Evolutionary conservation across 345 rosid genomes (phyloP), one percentile per base, ranked within the genome.

Genomic region (Hibiscus syriacus): DNA sequence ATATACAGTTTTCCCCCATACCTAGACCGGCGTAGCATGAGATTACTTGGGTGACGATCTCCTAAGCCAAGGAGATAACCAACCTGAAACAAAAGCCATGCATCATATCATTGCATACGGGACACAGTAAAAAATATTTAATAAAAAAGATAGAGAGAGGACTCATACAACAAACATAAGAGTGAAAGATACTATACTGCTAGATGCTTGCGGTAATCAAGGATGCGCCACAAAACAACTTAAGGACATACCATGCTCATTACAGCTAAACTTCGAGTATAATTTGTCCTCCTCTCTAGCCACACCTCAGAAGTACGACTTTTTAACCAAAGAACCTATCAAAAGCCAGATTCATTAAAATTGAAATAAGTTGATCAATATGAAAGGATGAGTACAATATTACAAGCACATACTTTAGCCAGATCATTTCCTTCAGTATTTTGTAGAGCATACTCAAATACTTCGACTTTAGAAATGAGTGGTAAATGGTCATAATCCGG

Each of bases 61-160:
- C 99, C 99, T 78, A 94, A 83, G 61, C 99, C 99, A 60, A 94
- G 99, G 82, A 94, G 91, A 74, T 94, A 94, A 64, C 99, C 99
- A 67, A 91, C 98, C 97, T 93, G 89, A 75, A 78, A 78, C 34
- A 60, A 71, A 68, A 69, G 55, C 12, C 75, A 27, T 3, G 1
- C 11, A n/a, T n/a, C 34, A 32, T 70, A 60, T 94, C 96, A 77
- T 76, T 4, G 11, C 12, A 41, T 38, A 38, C 0, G 49, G 49
- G 9, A 60, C 1, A 8, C 49, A 20, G 29, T 22, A 32, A 56
- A 56, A 56, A 13, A 6, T 29, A 57, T 30, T 6, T 57, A 13
- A n/a, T 30, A 30, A 57, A 27, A 55, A 57, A 30, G 49, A 17
- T n/a, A 16, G 0, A 45, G 49, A 45, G 49, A 45, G 17, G 17